phyloP scores from a whole-genome alignment of 805 yeast genomes.

The Schwanniomyces pseudopolymorphus region DNA sequence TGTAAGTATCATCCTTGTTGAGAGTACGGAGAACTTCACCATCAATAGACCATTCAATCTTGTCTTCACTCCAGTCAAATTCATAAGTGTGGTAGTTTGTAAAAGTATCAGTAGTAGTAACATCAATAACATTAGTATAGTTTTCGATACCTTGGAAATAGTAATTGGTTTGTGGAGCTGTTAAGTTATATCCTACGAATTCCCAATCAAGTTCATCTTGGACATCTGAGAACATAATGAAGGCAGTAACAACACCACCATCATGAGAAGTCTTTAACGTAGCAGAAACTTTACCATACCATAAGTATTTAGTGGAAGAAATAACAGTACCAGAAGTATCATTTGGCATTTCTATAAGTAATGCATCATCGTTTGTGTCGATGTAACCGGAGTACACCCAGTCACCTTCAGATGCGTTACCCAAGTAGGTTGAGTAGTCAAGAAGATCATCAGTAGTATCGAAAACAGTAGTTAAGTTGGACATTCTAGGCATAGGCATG shows the following conservation, averaged over 20 bases:
- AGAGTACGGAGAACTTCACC: conserved; percentile 68
- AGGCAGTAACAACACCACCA: conserved; percentile 81
- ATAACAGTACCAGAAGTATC: conserved; percentile 74
- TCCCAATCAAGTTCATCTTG: conserved; percentile 92
- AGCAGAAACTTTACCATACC: conserved; percentile 83
- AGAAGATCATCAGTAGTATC: conserved; percentile 22
- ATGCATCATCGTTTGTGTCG: conserved; percentile 48
- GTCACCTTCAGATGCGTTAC: conserved; percentile 64
- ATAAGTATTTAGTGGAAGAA: conserved; percentile 73
- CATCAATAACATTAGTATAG: conserved; percentile 56
- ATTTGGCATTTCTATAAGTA: conserved; percentile 75
- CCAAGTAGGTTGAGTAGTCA: conserved; percentile 49
- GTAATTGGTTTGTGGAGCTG: conserved; percentile 71
- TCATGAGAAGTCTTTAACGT: conserved; percentile 70
- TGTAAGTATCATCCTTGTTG: conserved; percentile 57
- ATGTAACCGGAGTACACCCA: conserved; percentile 72
- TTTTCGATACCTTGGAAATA: conserved; percentile 74
- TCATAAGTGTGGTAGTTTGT: conserved; percentile 71
- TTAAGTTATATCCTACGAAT: conserved; percentile 74
- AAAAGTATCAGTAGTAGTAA: conserved; percentile 53
- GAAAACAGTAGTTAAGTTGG: conserved; percentile 42
- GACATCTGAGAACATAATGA: conserved; percentile 77
- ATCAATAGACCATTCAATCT: conserved; percentile 69
- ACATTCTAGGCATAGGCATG: conserved; percentile 82
- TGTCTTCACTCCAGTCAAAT: conserved; percentile 80